phyloP scores from a whole-genome alignment of 305 asterid genomes.

The Ajuga reptans region DNA sequence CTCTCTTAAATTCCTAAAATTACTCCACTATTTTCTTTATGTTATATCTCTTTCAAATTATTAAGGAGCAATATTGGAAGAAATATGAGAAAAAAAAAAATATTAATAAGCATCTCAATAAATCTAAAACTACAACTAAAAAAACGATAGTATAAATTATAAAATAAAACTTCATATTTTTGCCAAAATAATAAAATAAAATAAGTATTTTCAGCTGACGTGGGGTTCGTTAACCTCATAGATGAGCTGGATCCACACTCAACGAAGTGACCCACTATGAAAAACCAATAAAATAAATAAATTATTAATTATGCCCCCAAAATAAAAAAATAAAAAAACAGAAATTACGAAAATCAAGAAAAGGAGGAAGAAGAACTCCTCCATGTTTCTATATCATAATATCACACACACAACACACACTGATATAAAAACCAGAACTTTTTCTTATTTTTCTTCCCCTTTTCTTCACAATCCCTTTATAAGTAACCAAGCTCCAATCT shows the following conservation, averaged over 20 bases:
- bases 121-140: no score
- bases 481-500: slow-evolving; percentile 20
- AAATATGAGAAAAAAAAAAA: no score
- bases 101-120: no score
- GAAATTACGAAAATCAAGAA: slow-evolving; percentile 23
- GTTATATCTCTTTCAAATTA: no score
- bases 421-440: slow-evolving; percentile 17
- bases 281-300: slow-evolving; percentile 3
- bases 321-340: neutral
- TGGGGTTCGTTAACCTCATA: slow-evolving; percentile 47
- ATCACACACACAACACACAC: slow-evolving; percentile 3
- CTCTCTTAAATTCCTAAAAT: no score
- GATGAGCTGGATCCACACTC: slow-evolving; percentile 79
- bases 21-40: no score
- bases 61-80: no score
- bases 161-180: no score
- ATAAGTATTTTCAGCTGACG: slow-evolving; percentile 43
- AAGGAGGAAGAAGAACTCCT: neutral
- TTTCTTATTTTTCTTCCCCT: neutral
- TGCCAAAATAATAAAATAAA: neutral
- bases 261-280: slow-evolving; percentile 46
- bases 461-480: slow-evolving; percentile 1
- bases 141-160: no score
- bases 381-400: slow-evolving; percentile 11
- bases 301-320: neutral